phyloP scores from a whole-genome alignment of 1,139 yeast species.

The Suhomyces taliae region DNA sequence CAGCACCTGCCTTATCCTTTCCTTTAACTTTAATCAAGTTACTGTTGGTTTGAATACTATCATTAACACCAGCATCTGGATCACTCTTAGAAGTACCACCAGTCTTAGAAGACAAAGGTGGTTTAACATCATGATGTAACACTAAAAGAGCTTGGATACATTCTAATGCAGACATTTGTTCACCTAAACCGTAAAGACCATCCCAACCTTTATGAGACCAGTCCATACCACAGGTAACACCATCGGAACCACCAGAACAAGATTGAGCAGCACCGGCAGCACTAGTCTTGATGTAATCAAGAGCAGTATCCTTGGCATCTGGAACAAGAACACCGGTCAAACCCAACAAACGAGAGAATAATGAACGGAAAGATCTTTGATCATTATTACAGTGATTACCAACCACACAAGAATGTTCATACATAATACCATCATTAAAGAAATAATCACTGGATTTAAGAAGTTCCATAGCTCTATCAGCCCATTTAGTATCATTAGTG shows the following conservation, averaged over 20 bases:
- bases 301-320: conserved; percentile 50
- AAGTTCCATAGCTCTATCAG: conserved; percentile 53
- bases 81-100: conserved; percentile 66
- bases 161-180: conserved; percentile 87
- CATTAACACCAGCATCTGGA: conserved; percentile 40
- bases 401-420: conserved; percentile 71
- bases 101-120: conserved; percentile 55
- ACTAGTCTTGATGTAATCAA: conserved; percentile 52
- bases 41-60: conserved; percentile 28
- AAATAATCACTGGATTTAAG: conserved; percentile 59
- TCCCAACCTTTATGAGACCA: conserved; percentile 81
- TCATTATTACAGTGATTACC: conserved; percentile 70
- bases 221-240: conserved; percentile 84
- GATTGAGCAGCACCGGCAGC: conserved; percentile 80
- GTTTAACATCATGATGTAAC: conserved; percentile 39
- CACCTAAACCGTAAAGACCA: conserved; percentile 83
- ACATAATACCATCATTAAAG: conserved; percentile 61
- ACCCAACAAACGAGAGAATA: conserved; percentile 73
- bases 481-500: conserved; percentile 72
- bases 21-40: conserved; percentile 33
- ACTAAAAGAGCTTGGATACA: conserved; percentile 65
- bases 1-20: conserved; percentile 51
- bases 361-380: conserved; percentile 88
- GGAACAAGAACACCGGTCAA: conserved; percentile 75
- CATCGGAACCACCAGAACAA: conserved; percentile 85